Evolutionary conservation across 2,329 filamentous ascomycete genomes (phyloP).

Genomic region (Microdochium nivale): DNA sequence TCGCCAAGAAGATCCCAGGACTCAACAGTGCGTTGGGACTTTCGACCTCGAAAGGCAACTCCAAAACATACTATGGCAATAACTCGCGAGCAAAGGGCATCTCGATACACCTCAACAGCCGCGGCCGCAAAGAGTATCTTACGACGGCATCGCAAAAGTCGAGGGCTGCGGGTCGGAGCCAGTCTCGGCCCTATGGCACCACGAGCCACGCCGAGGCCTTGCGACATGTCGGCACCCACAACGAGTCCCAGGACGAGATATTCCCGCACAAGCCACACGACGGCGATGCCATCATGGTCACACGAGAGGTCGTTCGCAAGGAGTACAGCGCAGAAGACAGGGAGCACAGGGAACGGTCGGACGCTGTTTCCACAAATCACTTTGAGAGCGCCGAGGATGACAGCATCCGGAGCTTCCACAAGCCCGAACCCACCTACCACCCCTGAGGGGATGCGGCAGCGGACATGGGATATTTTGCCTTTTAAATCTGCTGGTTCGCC

Average conservation of each 20-base stretch:
- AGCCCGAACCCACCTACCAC: background rate
- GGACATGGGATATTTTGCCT: too few relatives aligned
- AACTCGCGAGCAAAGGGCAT: background rate
- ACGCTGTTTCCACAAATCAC: background rate
- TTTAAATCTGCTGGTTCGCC: too few relatives aligned
- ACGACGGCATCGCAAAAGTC: conserved; percentile 5
- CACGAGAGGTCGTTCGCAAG: background rate
- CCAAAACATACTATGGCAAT: background rate
- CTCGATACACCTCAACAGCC: conserved; percentile 5
- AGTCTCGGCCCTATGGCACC: conserved; percentile 5
- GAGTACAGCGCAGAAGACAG: background rate
- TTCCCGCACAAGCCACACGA: conserved; percentile 7
- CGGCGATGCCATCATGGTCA: conserved; percentile 4
- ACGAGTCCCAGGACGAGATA: conserved; percentile 9
- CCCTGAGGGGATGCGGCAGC: too few relatives aligned
- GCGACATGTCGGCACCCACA: conserved; percentile 6
- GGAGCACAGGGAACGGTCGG: background rate
- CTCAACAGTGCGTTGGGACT: conserved; percentile 19
- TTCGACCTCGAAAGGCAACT: conserved; percentile 7
- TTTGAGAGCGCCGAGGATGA: background rate
- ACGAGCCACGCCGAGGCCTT: conserved; percentile 8
- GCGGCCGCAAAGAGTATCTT: conserved; percentile 6
- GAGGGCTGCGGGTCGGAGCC: conserved; percentile 1
- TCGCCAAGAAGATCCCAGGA: conserved; percentile 1
- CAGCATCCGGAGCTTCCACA: background rate